These are phyloP conservation scores for Solanum etuberosum DNA, from an alignment of 257 asterid species.

Conservation along the genomic window DNA sequence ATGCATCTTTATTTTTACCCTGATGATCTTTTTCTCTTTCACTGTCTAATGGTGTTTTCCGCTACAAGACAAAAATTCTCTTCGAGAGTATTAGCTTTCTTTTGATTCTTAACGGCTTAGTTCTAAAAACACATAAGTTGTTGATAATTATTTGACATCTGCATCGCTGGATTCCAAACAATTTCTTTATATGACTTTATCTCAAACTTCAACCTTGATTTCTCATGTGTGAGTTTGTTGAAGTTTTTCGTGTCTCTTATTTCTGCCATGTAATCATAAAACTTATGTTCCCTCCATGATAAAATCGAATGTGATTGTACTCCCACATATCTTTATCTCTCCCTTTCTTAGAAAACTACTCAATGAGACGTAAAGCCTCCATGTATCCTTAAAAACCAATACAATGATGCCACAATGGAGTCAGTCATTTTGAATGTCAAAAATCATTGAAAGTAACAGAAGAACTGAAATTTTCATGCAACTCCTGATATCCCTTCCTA, in stretches of 20 bases:
- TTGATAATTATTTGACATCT: not conserved
- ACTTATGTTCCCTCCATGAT: conserved; percentile 42
- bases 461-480: conserved; percentile 19
- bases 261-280: conserved; percentile 45
- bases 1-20: conserved; percentile 27
- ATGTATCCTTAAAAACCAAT: conserved; percentile 34
- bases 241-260: conserved; percentile 32
- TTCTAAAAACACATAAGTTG: not conserved
- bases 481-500: conserved; percentile 64
- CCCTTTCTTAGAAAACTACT: conserved; percentile 23
- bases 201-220: no score
- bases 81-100: conserved; percentile 34
- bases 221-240: conserved; percentile 6
- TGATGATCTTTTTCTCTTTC: conserved; percentile 8
- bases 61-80: conserved; percentile 18
- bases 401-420: conserved; percentile 57
- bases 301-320: conserved; percentile 5
- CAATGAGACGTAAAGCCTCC: conserved; percentile 45
- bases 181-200: no score
- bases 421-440: conserved; percentile 52
- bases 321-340: conserved; percentile 43
- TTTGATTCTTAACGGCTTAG: conserved; percentile 19
- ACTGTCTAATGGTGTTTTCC: conserved; percentile 28
- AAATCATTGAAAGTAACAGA: conserved; percentile 23
- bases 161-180: no score